Conservation (phyloP, 2,329 filamentous ascomycete genomes). For the Pseudogymnoascus sp. region DNA sequence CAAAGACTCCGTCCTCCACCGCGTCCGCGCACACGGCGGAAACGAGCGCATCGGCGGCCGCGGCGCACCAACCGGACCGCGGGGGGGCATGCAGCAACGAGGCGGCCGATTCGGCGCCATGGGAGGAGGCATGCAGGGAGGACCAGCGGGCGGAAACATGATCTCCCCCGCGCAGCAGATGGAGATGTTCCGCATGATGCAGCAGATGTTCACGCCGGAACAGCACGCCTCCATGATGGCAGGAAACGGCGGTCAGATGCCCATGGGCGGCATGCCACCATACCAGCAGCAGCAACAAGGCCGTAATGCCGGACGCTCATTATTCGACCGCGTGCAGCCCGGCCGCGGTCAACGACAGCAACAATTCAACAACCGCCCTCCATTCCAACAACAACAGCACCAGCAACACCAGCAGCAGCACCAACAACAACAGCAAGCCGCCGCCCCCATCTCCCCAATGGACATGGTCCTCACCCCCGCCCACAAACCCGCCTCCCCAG, state of each 20-base stretch:
- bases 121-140: conserved; percentile 32
- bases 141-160: conserved; percentile 34
- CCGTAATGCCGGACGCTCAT: conserved; percentile 45
- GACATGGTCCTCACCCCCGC: conserved; percentile 57
- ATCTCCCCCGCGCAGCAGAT: conserved; percentile 63
- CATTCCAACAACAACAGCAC: conserved; percentile 13
- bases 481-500: conserved; percentile 49
- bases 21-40: conserved; percentile 63
- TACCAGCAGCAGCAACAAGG: conserved; percentile 32
- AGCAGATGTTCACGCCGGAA: conserved; percentile 48
- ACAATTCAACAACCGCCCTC: conserved; percentile 1
- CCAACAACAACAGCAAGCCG: neutral
- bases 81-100: conserved; percentile 36
- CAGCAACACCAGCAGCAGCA: conserved; percentile 15
- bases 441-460: conserved; percentile 28
- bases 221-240: conserved; percentile 47
- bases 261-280: conserved; percentile 44
- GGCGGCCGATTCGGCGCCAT: conserved; percentile 31
- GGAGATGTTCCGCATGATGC: conserved; percentile 74
- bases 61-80: conserved; percentile 62
- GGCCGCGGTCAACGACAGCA: conserved; percentile 13
- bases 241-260: conserved; percentile 40
- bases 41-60: conserved; percentile 72
- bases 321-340: conserved; percentile 64
- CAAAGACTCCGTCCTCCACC: conserved; percentile 67